These are phyloP conservation scores for Austroboletus novae-zelandiae DNA, from an alignment of 1,284 basidiomycete genomes.

Conservation along the genomic window DNA sequence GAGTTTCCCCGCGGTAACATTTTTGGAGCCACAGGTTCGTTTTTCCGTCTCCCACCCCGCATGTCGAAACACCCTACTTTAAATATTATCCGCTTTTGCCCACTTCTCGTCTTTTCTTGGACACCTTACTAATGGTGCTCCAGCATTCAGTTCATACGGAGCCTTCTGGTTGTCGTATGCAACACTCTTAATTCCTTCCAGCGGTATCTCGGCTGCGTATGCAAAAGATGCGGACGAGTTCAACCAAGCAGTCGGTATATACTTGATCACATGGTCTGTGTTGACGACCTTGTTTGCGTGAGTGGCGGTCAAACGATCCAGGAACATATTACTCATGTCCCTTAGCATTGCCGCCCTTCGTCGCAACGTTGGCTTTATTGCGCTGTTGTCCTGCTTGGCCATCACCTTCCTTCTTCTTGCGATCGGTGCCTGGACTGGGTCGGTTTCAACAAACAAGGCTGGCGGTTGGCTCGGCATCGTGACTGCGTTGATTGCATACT, in stretches of 20 bases:
- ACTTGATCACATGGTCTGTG: slow-evolving; percentile 68
- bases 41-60: background rate
- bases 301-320: slow-evolving; percentile 8
- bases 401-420: slow-evolving; percentile 62
- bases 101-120: background rate
- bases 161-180: slow-evolving; percentile 84
- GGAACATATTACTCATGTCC: background rate
- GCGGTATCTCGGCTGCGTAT: slow-evolving; percentile 58
- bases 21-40: slow-evolving; percentile 68
- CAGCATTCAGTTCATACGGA: slow-evolving; percentile 80
- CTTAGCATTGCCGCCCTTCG: slow-evolving; percentile 63
- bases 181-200: slow-evolving; percentile 61
- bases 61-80: background rate
- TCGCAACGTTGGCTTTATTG: slow-evolving; percentile 62
- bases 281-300: slow-evolving; percentile 55
- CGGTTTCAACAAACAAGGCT: slow-evolving; percentile 34
- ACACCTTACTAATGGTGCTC: background rate
- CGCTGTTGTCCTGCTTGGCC: slow-evolving; percentile 73
- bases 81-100: background rate
- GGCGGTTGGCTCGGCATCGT: slow-evolving; percentile 75
- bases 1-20: slow-evolving; percentile 76
- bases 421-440: slow-evolving; percentile 39
- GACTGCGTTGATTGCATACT: slow-evolving; percentile 68
- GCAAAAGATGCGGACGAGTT: slow-evolving; percentile 40
- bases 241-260: slow-evolving; percentile 60